Percentiles rank a stretch among this genome's conserved stretches.
phyloP scores from a whole-genome alignment of 768 basidiomycete species.

The Sporobolomyces roseus region DNA sequence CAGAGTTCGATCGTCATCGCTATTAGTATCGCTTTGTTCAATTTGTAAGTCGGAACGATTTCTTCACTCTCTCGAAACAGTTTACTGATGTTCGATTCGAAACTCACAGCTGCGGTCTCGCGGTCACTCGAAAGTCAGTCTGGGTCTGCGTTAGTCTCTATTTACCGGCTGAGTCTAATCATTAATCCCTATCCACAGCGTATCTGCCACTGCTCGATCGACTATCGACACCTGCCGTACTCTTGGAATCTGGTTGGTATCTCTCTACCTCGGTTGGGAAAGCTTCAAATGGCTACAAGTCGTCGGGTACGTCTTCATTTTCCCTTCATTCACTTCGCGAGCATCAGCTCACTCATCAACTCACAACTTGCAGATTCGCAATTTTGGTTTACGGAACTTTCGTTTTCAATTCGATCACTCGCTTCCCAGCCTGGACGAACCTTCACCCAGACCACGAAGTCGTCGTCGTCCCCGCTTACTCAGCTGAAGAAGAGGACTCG shows the following conservation, averaged over 20 bases:
- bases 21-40: conserved; percentile 73
- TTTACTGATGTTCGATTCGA: too few species aligned
- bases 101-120: conserved; percentile 42
- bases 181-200: conserved; percentile 57
- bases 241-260: conserved; percentile 74
- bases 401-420: conserved; percentile 42
- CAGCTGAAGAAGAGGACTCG: conserved; percentile 4
- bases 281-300: conserved; percentile 49
- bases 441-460: conserved; percentile 29
- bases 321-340: conserved; percentile 69
- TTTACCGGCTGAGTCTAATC: neutral
- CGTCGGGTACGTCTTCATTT: conserved; percentile 63
- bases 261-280: conserved; percentile 45
- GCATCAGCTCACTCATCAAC: neutral
- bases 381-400: conserved; percentile 83
- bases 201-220: conserved; percentile 86
- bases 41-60: conserved; percentile 67
- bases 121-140: conserved; percentile 44
- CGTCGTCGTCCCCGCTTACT: conserved; percentile 9
- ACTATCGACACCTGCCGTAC: conserved; percentile 94
- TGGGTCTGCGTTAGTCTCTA: neutral
- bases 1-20: conserved; percentile 68
- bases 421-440: conserved; percentile 41
- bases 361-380: conserved; percentile 55
- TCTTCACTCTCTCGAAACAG: too few species aligned